Base-by-base conservation (phyloP, 2,329 filamentous ascomycete species). In the Ascocoryne sarcoides region DNA sequence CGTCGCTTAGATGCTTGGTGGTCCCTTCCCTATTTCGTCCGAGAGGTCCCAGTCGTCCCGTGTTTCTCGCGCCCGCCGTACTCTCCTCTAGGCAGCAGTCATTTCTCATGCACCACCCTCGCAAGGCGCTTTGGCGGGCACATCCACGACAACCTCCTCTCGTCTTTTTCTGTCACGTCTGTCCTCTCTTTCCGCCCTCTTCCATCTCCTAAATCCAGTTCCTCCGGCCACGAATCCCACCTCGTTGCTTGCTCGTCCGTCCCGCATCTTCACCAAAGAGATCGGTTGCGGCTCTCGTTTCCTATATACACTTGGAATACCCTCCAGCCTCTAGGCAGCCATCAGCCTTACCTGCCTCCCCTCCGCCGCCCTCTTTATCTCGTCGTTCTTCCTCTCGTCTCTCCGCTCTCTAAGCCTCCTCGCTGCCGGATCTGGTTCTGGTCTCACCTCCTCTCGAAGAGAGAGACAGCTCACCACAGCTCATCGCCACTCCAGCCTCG, bases 21-120 rank as follows among this genome's bases (percentile, higher is more conserved):
- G n/a, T n/a, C n/a, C n/a, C n/a, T n/a, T n/a, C n/a, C n/a, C n/a
- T n/a, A n/a, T n/a, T n/a, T n/a, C n/a, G n/a, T n/a, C n/a, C n/a
- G n/a, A n/a, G n/a, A n/a, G n/a, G n/a, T n/a, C n/a, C n/a, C n/a
- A n/a, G n/a, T n/a, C n/a, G n/a, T n/a, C n/a, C n/a, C n/a, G n/a
- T n/a, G n/a, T n/a, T n/a, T n/a, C n/a, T n/a, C n/a, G n/a, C n/a
- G n/a, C n/a, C n/a, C n/a, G n/a, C n/a, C n/a, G n/a, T n/a, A n/a
- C n/a, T n/a, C n/a, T n/a, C 17, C 18, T 35, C 32, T 19, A 35
- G 32, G 32, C 32, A 35, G 32, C 32, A 35, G 32, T 19, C 32
- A 35, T 19, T 16, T 19, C 18, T 10, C 31, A 3, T 16, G 31
- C 4, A 5, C n/a, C 12, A 33, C 16, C n/a, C 9, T 16, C n/a